Conservation (phyloP, 2,329 filamentous ascomycete species). For the Pyricularia sp. region DNA sequence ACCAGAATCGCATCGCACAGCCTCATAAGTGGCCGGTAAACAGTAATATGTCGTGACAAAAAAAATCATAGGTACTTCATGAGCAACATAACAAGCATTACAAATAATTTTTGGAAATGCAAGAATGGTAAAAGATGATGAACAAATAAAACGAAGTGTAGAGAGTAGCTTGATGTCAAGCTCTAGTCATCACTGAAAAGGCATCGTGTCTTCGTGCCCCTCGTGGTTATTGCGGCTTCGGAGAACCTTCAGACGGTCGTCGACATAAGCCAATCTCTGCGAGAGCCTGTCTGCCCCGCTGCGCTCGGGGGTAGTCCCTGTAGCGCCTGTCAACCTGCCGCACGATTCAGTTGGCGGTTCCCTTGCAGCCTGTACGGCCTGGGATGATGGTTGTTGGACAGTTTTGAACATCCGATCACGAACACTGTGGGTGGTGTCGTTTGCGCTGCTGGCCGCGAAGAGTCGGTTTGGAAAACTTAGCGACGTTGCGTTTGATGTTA, state of each 20-base stretch:
- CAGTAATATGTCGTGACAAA: neutral
- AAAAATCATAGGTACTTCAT: neutral
- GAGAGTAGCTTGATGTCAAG: neutral
- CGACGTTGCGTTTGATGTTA: slow-evolving; percentile 30
- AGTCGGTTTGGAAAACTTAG: slow-evolving; percentile 53
- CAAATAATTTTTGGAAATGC: neutral
- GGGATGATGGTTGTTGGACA: slow-evolving; percentile 26
- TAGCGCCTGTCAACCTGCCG: neutral
- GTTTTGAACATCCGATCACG: slow-evolving; percentile 46
- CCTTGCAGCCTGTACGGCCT: neutral
- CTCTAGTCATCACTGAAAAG: neutral
- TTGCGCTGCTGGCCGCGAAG: slow-evolving; percentile 14
- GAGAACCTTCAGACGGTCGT: slow-evolving; percentile 47
- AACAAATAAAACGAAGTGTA: neutral
- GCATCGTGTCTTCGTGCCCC: neutral
- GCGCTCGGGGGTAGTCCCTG: neutral
- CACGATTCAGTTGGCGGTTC: slow-evolving; percentile 14
- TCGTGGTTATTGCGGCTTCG: slow-evolving; percentile 27
- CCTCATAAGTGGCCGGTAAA: neutral
- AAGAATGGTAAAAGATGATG: neutral
- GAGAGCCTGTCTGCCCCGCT: slow-evolving; percentile 34
- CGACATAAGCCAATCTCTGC: slow-evolving; percentile 46
- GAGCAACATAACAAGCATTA: slow-evolving; percentile 1
- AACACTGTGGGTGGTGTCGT: neutral
- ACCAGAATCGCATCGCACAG: neutral